Conservation (phyloP, 257 asterid genomes). For the Solanum medicagineum region DNA sequence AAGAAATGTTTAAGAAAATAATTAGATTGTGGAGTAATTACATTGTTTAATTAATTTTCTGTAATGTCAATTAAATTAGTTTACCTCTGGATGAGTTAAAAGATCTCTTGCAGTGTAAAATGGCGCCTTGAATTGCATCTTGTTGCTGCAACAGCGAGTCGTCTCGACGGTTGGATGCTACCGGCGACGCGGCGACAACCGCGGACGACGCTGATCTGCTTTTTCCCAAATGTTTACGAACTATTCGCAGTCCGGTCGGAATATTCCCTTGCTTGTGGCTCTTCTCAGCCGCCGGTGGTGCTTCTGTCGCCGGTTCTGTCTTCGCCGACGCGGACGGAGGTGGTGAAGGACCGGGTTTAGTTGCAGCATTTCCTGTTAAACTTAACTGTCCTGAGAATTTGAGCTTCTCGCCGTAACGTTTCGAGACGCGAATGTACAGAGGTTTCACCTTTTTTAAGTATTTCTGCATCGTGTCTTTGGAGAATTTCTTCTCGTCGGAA, state of each 20-base stretch:
- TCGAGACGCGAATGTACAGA: constrained; percentile 27
- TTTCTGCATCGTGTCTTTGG: constrained; percentile 57
- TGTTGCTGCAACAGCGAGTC: constrained; percentile 68
- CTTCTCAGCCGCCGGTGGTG: not conserved
- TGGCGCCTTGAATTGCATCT: constrained; percentile 57
- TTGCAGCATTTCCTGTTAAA: not conserved
- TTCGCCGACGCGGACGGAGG: not conserved
- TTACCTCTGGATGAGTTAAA: constrained; percentile 72
- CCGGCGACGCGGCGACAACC: constrained; percentile 15
- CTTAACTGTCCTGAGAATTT: not conserved
- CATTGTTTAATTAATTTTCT: not conserved
- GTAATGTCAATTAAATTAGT: not conserved
- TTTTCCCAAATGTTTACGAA: constrained; percentile 19
- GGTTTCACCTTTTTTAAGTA: constrained; percentile 81
- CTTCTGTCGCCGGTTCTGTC: not conserved
- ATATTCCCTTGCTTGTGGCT: constrained; percentile 21
- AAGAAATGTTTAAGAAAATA: not conserved
- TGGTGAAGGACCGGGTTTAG: not conserved
- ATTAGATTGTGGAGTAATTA: not conserved
- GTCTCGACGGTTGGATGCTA: constrained; percentile 45
- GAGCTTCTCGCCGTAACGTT: not conserved
- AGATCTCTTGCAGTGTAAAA: constrained; percentile 79
- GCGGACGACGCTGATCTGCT: constrained; percentile 66
- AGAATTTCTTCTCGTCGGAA: constrained; percentile 30
- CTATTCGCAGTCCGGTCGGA: constrained; percentile 25